Base-by-base conservation (phyloP, 768 basidiomycete species). In the Psilocybe sp. region DNA sequence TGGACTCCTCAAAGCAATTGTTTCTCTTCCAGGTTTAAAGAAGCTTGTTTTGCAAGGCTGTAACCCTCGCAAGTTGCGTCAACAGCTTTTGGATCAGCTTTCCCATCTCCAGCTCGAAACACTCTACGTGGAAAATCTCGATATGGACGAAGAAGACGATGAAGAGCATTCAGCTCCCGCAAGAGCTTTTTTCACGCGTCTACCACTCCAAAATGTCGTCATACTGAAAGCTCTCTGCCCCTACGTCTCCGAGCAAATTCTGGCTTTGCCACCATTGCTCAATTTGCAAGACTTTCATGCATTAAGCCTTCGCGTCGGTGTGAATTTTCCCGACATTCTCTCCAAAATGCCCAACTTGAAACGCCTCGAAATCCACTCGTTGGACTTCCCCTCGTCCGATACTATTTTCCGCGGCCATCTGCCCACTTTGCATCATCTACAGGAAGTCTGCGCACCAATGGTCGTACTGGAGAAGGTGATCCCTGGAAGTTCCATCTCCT, bases 1-100 rank as follows among this genome's bases (percentile, higher is more conserved):
- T 28, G 52, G 44, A n/a, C 20, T 56, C 12, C 36, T 58, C n/a
- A 46, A 50, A 40, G n/a, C 43, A 3, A 39, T 56, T 8, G 20
- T 19, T 4, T 10, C 32, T 12, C 32, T 58, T 28, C 38, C 20
- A 14, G 46, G 37, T 10, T 42, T 58, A 38, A 46, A 50, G 32
- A 35, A 44, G 32, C 35, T 58, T 18, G 23, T 36, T 19, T 15
- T 55, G 3, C 36, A 32, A 4, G 9, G 33, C 28, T 57, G 52
- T n/a, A 28, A 15, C 8, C 3, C 36, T 56, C 11, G 49, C 39
- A 6, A 41, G 14, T 16, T 38, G 18, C 14, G 43, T 52, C 31
- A 41, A 40, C 8, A 19, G 47, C 37, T 40, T 14, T 14, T 48
- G 10, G 16, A 33, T 13, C 16, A 31, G 4, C 23, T 48, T 18